Conservation (phyloP, 2,329 filamentous ascomycete species). For the Berkeleyomyces rouxiae region DNA sequence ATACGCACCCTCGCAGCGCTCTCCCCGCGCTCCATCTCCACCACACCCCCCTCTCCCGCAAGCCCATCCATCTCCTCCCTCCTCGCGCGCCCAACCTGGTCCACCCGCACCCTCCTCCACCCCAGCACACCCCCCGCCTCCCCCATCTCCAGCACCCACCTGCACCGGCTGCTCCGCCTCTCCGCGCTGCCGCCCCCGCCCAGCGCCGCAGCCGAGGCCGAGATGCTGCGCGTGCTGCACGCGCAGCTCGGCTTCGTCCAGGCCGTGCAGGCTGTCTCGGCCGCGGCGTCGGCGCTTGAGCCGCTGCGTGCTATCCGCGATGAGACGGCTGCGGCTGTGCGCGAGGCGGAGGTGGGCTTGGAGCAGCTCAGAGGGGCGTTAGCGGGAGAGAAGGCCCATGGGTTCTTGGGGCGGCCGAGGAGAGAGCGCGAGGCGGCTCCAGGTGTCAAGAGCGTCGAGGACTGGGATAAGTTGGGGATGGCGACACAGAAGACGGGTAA, state of each 20-base stretch:
- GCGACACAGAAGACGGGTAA: conserved; percentile 50
- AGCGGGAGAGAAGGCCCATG: conserved; percentile 41
- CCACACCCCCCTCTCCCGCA: conserved; percentile 14
- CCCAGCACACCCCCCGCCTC: conserved; percentile 19
- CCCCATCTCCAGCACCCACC: conserved; percentile 44
- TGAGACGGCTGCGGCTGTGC: conserved; percentile 49
- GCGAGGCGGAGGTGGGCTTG: conserved; percentile 42
- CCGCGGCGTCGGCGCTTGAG: conserved; percentile 49
- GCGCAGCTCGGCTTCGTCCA: conserved; percentile 85
- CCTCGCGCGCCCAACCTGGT: conserved; percentile 65
- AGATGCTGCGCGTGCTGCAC: conserved; percentile 58
- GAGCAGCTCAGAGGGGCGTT: conserved; percentile 40
- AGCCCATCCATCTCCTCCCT: conserved; percentile 24
- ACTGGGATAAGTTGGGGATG: conserved; percentile 54
- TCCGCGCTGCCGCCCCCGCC: conserved; percentile 68
- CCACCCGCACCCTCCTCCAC: conserved; percentile 53
- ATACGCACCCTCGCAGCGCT: conserved; percentile 3
- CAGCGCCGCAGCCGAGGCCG: conserved; percentile 42
- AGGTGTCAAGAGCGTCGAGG: conserved; percentile 25
- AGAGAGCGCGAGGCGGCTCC: background rate
- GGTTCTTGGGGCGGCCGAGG: conserved; percentile 31
- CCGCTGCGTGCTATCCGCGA: conserved; percentile 70
- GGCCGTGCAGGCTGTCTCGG: conserved; percentile 53
- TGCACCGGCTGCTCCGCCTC: conserved; percentile 73
- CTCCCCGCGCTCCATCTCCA: background rate